These are phyloP conservation scores for Colletotrichum tabaci DNA, from an alignment of 2,329 filamentous ascomycete genomes.

Conservation along the genomic window DNA sequence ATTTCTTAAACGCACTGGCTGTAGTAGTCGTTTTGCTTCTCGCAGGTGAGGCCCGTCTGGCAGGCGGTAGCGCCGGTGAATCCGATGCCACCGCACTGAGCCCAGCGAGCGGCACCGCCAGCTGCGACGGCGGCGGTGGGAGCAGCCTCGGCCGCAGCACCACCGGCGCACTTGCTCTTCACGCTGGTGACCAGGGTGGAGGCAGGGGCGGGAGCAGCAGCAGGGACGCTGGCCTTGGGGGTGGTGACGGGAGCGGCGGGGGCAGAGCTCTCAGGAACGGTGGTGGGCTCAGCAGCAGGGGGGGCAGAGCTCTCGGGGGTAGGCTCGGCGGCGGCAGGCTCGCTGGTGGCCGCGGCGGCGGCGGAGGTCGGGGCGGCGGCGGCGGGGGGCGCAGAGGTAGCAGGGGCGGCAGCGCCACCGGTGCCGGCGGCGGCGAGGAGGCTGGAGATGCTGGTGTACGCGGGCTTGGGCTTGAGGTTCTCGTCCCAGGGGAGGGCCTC, in stretches of 20 bases:
- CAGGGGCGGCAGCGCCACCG: constrained; percentile 22
- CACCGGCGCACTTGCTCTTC: constrained; percentile 29
- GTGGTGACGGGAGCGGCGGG: constrained; percentile 1
- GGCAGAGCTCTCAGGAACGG: constrained; percentile 10
- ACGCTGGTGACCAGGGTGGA: constrained; percentile 33
- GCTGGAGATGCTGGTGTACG: constrained; percentile 56
- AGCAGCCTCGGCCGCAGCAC: constrained; percentile 10
- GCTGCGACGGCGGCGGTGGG: constrained; percentile 26
- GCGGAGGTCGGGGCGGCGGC: constrained; percentile 2
- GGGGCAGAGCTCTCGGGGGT: constrained; percentile 19
- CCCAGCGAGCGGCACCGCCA: constrained; percentile 49
- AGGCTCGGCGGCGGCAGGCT: constrained; percentile 23
- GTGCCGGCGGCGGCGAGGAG: constrained; percentile 50
- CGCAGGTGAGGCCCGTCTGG: constrained; percentile 53
- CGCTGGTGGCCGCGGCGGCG: constrained; percentile 8
- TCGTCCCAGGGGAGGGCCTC: constrained; percentile 56
- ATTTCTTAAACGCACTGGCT: constrained; percentile 55
- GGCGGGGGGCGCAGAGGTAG: constrained; percentile 5
- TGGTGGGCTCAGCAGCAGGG: constrained; percentile 16
- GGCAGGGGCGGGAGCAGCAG: constrained; percentile 11
- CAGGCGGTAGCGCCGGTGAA: constrained; percentile 56
- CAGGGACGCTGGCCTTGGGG: not conserved
- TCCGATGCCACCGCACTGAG: constrained; percentile 56
- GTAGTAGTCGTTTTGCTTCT: constrained; percentile 57
- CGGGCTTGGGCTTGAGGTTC: constrained; percentile 56